These are phyloP conservation scores for Ceratocystis cacaofunesta DNA, from an alignment of 2,329 filamentous ascomycete genomes.

Conservation along the genomic window DNA sequence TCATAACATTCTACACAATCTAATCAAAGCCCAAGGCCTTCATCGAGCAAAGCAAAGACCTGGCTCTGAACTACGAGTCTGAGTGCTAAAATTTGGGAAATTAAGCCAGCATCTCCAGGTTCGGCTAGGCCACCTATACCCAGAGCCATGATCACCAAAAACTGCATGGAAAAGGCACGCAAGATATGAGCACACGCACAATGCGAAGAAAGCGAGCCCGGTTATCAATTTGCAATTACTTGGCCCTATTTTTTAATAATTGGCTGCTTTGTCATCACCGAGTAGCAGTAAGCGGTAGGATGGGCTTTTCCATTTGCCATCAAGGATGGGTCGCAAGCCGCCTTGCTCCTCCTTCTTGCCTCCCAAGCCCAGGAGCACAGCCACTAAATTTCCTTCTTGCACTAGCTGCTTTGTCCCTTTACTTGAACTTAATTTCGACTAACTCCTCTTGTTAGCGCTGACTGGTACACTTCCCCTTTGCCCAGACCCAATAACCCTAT, in stretches of 20 bases:
- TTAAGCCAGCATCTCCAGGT: neutral
- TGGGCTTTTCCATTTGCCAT: neutral
- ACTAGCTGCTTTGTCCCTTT: neutral
- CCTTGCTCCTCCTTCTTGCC: neutral
- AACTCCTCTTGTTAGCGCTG: neutral
- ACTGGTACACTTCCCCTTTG: neutral
- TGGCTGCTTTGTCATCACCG: too few species aligned
- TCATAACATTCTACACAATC: too few species aligned
- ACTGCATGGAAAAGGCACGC: neutral
- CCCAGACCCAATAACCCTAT: too few species aligned
- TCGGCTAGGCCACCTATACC: neutral
- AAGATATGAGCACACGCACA: neutral
- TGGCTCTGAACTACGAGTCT: neutral
- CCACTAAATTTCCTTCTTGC: neutral
- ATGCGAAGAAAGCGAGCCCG: too few species aligned
- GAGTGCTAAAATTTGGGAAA: neutral
- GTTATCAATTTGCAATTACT: too few species aligned
- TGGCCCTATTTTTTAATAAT: too few species aligned
- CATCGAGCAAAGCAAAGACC: neutral
- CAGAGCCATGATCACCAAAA: neutral
- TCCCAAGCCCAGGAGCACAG: neutral
- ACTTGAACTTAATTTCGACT: neutral
- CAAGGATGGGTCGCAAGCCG: neutral
- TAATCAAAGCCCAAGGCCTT: neutral
- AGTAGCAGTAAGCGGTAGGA: too few species aligned